Base-by-base conservation (phyloP, 225 moss, liverwort and hornwort species). In the Pseudisothecium myosuroides region DNA sequence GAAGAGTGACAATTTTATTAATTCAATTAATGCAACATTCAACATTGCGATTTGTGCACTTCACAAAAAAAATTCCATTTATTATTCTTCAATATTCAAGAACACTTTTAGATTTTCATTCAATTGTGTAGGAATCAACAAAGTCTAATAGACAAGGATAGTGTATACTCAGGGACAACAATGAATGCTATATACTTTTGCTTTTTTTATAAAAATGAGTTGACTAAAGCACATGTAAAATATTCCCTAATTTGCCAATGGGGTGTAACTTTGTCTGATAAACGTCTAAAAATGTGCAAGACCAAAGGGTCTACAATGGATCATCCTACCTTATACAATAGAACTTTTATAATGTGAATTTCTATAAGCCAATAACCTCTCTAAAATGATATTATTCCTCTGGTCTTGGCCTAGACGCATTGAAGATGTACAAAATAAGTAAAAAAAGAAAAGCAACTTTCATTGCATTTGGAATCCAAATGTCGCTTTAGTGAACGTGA, bases 251-350 rank as follows among this genome's bases (percentile, higher is more conserved):
- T 47, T 47, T 74, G 7, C 0, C 1, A 4, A 47, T n/a, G 1
- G 0, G 0, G 7, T 4, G 10, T 18, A 17, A 16, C 5, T 74
- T 47, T 29, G 10, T 17, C 0, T 47, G 0, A 47, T 19, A 74
- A 74, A 2, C 31, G 7, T 19, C 4, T 6, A 4, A 4, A 74
- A 47, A 31, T 31, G 29, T 43, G 6, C 1, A 19, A 26, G 7
- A 7, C 2, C 6, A 7, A 47, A 29, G 11, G 29, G 3, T 7
- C 2, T 1, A 28, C 28, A 28, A 29, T 47, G 0, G 14, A 45
- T 45, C 45, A 17, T 47, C 7, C 11, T 19, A 45, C 4, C 2
- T 45, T 27, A 9, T 27, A 9, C 4, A 72, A 1, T n/a, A n/a
- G n/a, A n/a, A n/a, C n/a, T n/a, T n/a, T n/a, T n/a, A n/a, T n/a